Percentiles rank a stretch among this genome's conserved stretches.
Conservation (phyloP, 1,139 yeast species). For the Blastobotrys ciferrii region DNA sequence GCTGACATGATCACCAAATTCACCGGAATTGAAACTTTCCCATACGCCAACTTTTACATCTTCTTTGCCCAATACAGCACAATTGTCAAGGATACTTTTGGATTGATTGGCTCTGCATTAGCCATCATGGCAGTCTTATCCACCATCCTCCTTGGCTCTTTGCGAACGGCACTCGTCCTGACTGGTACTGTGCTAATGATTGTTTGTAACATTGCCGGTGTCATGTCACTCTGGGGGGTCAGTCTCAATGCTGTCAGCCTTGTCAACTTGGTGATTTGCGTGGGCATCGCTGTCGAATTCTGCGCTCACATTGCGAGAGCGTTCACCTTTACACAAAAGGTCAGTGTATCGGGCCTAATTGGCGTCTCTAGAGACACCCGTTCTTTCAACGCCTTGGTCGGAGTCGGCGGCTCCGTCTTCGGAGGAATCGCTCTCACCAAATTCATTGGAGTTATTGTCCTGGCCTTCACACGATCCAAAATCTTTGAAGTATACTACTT, state of each 20-base stretch:
- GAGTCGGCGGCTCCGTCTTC: conserved; percentile 83
- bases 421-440: conserved; percentile 91
- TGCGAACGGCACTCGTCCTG: conserved; percentile 56
- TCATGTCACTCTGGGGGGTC: conserved; percentile 72
- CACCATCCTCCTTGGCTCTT: conserved; percentile 62
- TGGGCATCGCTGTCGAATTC: conserved; percentile 91
- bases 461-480: conserved; percentile 81
- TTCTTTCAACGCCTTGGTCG: conserved; percentile 60
- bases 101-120: conserved; percentile 56
- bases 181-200: conserved; percentile 61
- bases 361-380: conserved; percentile 38
- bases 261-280: conserved; percentile 84
- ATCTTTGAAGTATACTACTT: conserved; percentile 91
- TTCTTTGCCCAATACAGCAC: conserved; percentile 85
- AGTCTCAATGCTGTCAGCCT: conserved; percentile 85
- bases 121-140: conserved; percentile 55
- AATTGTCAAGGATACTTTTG: conserved; percentile 56
- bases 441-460: conserved; percentile 78
- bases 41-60: conserved; percentile 89
- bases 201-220: conserved; percentile 71
- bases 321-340: conserved; percentile 48
- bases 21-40: conserved; percentile 63
- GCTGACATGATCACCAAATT: conserved; percentile 52
- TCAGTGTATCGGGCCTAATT: conserved; percentile 15
- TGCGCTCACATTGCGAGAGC: conserved; percentile 85